Evolutionary conservation across 2,329 filamentous ascomycete species (phyloP), one percentile per base, ranked within the genome.

Genomic region (Sarocladium brachiariae): DNA sequence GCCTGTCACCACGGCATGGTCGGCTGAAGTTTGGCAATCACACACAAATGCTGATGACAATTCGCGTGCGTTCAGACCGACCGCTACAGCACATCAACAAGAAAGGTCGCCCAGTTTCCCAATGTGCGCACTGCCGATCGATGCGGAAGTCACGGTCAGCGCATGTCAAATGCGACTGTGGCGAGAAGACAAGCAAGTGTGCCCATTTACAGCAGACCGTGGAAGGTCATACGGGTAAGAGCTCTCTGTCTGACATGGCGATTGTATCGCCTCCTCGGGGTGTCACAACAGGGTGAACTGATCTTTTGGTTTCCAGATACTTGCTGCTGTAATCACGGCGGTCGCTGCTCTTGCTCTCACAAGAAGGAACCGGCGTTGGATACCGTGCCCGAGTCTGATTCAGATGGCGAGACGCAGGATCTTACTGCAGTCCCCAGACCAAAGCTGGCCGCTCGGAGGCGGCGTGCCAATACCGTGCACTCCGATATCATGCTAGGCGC

Each of bases 121-220:
- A 99, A 84, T 99, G 93, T 72, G 82, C 89, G 59, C 93, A 99
- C 73, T 99, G 93, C 73, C 92, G 93, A 68, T 83, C 87, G 59
- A 86, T 95, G 77, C 91, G 93, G 74, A 97, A 97, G 78, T 92
- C 89, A 69, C 89, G 93, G 62, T 86, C 91, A 53, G 89, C 92
- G 57, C 93, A 97, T 70, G 82, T 93, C 64, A 95, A 93, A 70
- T 99, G 93, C 73, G 91, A 97, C 70, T 99, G 93, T 70, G 91
- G 89, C 66, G 89, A 95, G 70, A 96, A 95, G 78, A 83, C 84
- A 55, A 86, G 86, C 74, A 81, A 81, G 65, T 84, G 81, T 66
- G 70, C 76, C 53, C 79, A 84, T 65, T 59, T 83, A 62, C 75
- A 80, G 59, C 74, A 75, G 49, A 73, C 74, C 31, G 61, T 79